These are phyloP conservation scores for Margaritispora aquatica DNA, from an alignment of 495 filamentous ascomycete species.

Conservation along the genomic window DNA sequence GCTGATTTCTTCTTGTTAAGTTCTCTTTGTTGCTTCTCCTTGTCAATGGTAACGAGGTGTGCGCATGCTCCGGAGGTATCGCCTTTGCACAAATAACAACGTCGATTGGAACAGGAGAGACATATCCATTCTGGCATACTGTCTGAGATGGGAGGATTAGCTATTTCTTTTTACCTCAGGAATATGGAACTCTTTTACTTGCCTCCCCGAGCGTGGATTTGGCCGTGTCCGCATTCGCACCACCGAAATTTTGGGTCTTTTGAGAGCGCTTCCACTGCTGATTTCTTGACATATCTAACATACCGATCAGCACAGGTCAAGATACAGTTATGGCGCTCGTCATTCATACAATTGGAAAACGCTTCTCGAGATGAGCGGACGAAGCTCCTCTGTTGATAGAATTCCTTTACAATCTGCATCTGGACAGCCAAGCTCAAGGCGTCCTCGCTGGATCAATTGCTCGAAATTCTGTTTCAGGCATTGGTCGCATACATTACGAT, in stretches of 20 bases:
- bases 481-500: conserved; percentile 12
- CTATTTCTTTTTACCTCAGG: too few relatives aligned
- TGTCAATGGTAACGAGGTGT: conserved; percentile 9
- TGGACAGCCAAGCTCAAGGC: background rate
- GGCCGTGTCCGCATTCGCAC: conserved; percentile 14
- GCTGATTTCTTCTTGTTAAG: background rate
- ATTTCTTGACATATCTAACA: conserved; percentile 7
- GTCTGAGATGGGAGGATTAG: background rate
- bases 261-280: background rate
- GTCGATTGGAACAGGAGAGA: conserved; percentile 4
- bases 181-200: too few relatives aligned
- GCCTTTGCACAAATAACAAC: conserved; percentile 11
- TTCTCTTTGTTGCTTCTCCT: background rate
- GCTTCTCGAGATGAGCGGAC: background rate
- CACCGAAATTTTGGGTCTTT: conserved; percentile 11
- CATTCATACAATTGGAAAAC: conserved; percentile 9
- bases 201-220: conserved; percentile 9
- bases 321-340: background rate
- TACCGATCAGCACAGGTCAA: background rate
- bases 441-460: background rate
- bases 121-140: conserved; percentile 9
- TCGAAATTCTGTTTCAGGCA: conserved; percentile 4
- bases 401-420: conserved; percentile 6
- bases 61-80: background rate
- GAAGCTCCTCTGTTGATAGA: background rate